Percentiles rank a stretch among this genome's conserved stretches.
Conservation (phyloP, 192 early-diverging fungal genomes). For the Coemansia sp. region DNA sequence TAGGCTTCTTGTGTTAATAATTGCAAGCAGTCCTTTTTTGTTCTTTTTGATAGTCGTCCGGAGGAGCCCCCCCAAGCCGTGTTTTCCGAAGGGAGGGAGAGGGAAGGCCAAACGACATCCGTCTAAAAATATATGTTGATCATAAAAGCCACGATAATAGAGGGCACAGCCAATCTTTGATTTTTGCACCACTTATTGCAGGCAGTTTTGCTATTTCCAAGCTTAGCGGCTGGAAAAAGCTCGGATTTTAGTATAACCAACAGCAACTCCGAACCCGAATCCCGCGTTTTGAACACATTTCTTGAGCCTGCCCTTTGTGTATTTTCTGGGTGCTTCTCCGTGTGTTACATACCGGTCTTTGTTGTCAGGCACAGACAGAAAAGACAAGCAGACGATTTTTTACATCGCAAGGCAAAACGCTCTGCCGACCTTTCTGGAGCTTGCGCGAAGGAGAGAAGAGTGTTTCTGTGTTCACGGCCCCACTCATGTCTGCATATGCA, state of each 20-base stretch:
- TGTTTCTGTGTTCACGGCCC: too few relatives aligned
- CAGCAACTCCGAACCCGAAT: too few relatives aligned
- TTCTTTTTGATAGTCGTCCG: background rate
- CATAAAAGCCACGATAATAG: slow-evolving; percentile 3
- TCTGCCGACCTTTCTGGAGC: background rate
- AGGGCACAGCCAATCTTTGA: background rate
- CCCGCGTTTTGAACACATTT: too few relatives aligned
- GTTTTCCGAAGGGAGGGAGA: background rate
- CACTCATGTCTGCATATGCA: background rate
- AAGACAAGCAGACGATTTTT: too few relatives aligned
- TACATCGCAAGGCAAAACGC: background rate
- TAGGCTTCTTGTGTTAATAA: slow-evolving; percentile 6
- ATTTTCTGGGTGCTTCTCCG: too few relatives aligned
- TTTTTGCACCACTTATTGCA: too few relatives aligned
- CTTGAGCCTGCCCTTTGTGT: slow-evolving; percentile 18
- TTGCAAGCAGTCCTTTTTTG: background rate
- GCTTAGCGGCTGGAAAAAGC: slow-evolving; percentile 27
- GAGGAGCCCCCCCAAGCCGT: too few relatives aligned
- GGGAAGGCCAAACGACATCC: slow-evolving; percentile 3
- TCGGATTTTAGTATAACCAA: slow-evolving; percentile 35
- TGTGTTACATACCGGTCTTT: too few relatives aligned
- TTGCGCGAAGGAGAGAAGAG: too few relatives aligned
- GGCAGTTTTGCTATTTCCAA: background rate
- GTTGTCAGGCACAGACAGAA: too few relatives aligned
- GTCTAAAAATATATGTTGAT: slow-evolving; percentile 24